Evolutionary conservation across 2,329 filamentous ascomycete genomes (phyloP).

Genomic region (Colletotrichum sp.): DNA sequence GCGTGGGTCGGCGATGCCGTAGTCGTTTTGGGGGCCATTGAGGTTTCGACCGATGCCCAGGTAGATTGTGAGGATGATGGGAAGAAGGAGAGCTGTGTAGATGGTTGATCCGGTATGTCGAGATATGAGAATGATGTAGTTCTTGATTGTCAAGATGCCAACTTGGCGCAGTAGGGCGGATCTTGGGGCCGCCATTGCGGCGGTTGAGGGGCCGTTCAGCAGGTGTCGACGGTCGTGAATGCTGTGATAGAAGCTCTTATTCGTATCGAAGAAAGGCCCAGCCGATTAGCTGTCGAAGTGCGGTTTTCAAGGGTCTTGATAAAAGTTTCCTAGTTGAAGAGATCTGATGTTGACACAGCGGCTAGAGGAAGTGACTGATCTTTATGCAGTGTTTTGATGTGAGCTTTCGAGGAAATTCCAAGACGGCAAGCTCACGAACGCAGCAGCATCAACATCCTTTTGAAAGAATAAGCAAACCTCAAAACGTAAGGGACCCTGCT

Average conservation of each 20-base stretch:
- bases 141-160: conserved; percentile 66
- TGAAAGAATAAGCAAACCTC: not conserved
- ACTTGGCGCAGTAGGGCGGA: conserved; percentile 48
- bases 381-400: not conserved
- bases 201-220: not conserved
- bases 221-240: not conserved
- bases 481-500: not conserved
- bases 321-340: too few relatives aligned
- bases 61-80: conserved; percentile 62
- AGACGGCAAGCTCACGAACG: not conserved
- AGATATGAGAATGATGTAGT: conserved; percentile 59
- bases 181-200: not conserved
- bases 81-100: conserved; percentile 64
- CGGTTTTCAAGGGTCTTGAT: too few relatives aligned
- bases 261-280: too few relatives aligned
- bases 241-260: too few relatives aligned
- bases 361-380: not conserved
- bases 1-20: conserved; percentile 69
- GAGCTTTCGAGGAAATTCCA: not conserved
- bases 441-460: not conserved
- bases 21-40: conserved; percentile 78
- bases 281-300: too few relatives aligned
- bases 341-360: not conserved
- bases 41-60: conserved; percentile 79
- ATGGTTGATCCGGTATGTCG: conserved; percentile 58